phyloP scores from a whole-genome alignment of 306 rosid species.

The Abrus precatorius region DNA sequence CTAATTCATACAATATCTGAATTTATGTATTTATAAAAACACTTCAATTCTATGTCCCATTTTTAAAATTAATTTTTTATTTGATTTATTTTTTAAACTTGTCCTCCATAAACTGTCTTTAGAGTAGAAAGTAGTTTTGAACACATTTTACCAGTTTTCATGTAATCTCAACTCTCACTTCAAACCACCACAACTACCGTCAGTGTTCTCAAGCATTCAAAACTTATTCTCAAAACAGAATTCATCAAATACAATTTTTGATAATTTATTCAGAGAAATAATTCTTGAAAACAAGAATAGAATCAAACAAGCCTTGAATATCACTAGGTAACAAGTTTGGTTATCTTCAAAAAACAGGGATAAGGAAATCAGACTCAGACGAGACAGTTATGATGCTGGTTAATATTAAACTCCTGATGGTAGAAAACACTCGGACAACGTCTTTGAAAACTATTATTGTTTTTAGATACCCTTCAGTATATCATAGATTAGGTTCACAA shows the following conservation, averaged over 20 bases:
- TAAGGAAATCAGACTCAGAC: neutral
- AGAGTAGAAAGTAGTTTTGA: neutral
- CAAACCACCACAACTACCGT: neutral
- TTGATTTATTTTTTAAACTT: neutral
- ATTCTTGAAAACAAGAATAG: neutral
- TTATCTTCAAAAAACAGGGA: neutral
- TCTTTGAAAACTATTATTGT: constrained; percentile 3
- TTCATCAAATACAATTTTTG: neutral
- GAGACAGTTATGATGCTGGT: neutral
- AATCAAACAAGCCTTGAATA: constrained; percentile 2
- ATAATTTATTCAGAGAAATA: neutral
- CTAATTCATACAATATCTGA: constrained; percentile 5
- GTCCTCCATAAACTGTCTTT: neutral
- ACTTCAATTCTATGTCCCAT: neutral
- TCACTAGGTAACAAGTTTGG: constrained; percentile 18
- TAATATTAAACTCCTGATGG: constrained; percentile 9
- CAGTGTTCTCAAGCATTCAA: neutral
- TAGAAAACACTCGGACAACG: neutral
- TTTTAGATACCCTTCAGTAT: constrained; percentile 21
- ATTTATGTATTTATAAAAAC: constrained; percentile 5
- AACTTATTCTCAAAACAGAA: neutral
- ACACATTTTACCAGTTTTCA: neutral
- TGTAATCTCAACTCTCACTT: neutral
- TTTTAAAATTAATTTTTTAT: neutral
- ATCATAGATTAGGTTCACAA: neutral